phyloP scores from a whole-genome alignment of 192 early-diverging fungal genomes.

The Backusella parvicylindrica region DNA sequence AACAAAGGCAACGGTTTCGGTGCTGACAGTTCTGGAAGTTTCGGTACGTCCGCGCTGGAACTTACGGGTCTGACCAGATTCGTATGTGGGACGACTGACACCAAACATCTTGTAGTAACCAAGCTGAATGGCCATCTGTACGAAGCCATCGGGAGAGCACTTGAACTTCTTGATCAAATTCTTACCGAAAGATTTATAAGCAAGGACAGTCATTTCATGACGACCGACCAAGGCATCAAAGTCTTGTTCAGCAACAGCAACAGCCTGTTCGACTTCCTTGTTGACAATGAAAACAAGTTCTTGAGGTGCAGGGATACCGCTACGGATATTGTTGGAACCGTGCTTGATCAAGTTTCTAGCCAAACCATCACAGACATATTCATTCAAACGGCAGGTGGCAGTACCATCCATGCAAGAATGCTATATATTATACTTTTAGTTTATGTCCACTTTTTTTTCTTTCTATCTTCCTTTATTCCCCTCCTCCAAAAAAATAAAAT shows the following conservation, averaged over 20 bases:
- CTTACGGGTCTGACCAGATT: conserved; percentile 88
- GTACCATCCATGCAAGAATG: conserved; percentile 96
- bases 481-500: not conserved
- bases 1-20: conserved; percentile 80
- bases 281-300: conserved; percentile 73
- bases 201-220: conserved; percentile 81
- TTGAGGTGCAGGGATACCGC: conserved; percentile 61
- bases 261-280: conserved; percentile 51
- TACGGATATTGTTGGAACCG: conserved; percentile 50
- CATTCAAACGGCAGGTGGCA: conserved; percentile 82
- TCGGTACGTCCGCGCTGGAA: conserved; percentile 95
- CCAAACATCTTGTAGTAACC: conserved; percentile 93
- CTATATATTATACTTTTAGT: conserved; percentile 21
- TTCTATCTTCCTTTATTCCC: not conserved
- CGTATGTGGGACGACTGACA: conserved; percentile 79
- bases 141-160: conserved; percentile 76
- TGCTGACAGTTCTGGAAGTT: conserved; percentile 78
- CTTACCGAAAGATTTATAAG: conserved; percentile 91
- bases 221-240: conserved; percentile 77
- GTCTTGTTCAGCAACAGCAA: conserved; percentile 66
- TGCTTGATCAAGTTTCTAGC: conserved; percentile 71
- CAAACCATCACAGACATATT: conserved; percentile 67
- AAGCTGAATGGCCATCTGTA: conserved; percentile 94
- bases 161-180: conserved; percentile 85
- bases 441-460: not conserved